Evolutionary conservation across 768 basidiomycete genomes (phyloP).

Genomic region (Tylopilus rubrobrunneus): DNA sequence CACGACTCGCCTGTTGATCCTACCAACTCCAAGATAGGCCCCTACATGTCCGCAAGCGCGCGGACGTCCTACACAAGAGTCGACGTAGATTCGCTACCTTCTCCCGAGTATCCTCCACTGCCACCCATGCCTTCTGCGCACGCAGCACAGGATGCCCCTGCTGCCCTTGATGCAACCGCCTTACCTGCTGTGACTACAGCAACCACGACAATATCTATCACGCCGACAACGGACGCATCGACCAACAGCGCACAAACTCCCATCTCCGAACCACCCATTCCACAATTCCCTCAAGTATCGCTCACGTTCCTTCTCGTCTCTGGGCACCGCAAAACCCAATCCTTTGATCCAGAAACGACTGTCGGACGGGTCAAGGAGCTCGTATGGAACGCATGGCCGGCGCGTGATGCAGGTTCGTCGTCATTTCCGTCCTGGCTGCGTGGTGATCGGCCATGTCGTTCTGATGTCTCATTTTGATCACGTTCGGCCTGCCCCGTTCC

Average conservation of each 20-base stretch:
- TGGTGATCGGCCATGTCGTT: slow-evolving; percentile 12
- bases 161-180: not conserved
- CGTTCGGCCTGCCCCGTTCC: not conserved
- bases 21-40: slow-evolving; percentile 6
- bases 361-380: slow-evolving; percentile 80
- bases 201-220: not conserved
- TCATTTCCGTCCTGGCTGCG: slow-evolving; percentile 6
- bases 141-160: not conserved
- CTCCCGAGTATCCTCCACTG: slow-evolving; percentile 22
- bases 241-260: slow-evolving; percentile 4
- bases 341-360: slow-evolving; percentile 71
- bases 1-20: slow-evolving; percentile 5
- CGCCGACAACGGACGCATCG: not conserved
- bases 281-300: slow-evolving; percentile 59
- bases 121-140: slow-evolving; percentile 18
- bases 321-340: slow-evolving; percentile 63
- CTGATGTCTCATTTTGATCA: not conserved
- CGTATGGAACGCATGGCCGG: slow-evolving; percentile 79
- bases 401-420: slow-evolving; percentile 41
- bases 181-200: not conserved
- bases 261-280: slow-evolving; percentile 29
- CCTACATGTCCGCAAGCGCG: slow-evolving; percentile 39
- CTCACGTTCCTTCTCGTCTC: slow-evolving; percentile 73
- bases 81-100: slow-evolving; percentile 31
- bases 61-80: slow-evolving; percentile 55